Evolutionary conservation across 331 rosid species (phyloP), one percentile per base, ranked within the genome.

Genomic region (Spiraea crenata): DNA sequence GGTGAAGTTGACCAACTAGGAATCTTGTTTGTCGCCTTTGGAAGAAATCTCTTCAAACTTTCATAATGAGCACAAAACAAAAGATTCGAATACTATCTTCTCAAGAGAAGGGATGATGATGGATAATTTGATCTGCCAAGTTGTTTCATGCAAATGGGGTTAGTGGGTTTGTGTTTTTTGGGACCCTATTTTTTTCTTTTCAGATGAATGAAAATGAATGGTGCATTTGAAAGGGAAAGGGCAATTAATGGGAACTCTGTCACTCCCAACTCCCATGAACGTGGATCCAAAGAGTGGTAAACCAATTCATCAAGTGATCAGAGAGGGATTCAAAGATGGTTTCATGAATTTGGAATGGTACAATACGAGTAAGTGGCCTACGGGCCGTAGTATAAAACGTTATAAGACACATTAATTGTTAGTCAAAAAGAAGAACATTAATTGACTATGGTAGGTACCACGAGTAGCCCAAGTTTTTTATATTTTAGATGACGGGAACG

Each of bases 21-120:
- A 82, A 85, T 84, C 91, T 85, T 84, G 70, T 70, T 73, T 67
- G 82, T 60, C 80, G 77, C 60, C 74, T 80, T 80, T 80, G 70
- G 74, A 72, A 79, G 81, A 83, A 72, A 14, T 15, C 31, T 25
- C 31, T 25, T 25, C 20, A 34, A 51, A 54, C 47, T 34, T 48
- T 45, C 1, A 25, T 25, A 0, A 25, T 25, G 31, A n/a, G 37
- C 38, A 2, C 45, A 5, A 50, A 37, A 50, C 72, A 17, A 74
- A 79, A 83, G 87, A 87, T 89, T 81, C 93, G 88, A 85, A 73
- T 77, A 61, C 85, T 83, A 84, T 91, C 90, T 85, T 76, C 82
- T 79, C 81, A 39, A 38, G 52, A 71, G 7, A 47, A 19, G n/a
- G 66, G 5, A 9, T 48, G 48, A 61, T 47, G 9, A 3, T 13